Percentiles rank a stretch among this genome's conserved stretches.
Evolutionary conservation across 352 stramenopile genomes (phyloP).

Genomic region (Phytophthora boehmeriae): DNA sequence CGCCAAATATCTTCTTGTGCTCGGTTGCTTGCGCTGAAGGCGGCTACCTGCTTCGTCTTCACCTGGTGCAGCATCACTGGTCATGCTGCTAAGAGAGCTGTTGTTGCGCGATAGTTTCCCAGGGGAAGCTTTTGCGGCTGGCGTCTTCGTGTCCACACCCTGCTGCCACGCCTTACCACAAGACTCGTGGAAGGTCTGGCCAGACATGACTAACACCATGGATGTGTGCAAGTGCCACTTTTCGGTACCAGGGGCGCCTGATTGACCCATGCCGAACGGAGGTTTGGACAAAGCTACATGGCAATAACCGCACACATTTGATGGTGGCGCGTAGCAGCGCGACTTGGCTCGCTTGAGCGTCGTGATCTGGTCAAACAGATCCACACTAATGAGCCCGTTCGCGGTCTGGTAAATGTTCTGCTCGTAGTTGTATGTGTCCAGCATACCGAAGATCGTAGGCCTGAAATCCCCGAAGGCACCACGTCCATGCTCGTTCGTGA

Average conservation of each 20-base stretch:
- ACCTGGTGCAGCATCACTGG: constrained; percentile 27
- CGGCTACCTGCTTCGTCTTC: constrained; percentile 63
- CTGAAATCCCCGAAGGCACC: constrained; percentile 94
- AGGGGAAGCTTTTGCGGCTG: constrained; percentile 26
- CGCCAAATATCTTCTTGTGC: constrained; percentile 79
- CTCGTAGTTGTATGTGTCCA: constrained; percentile 94
- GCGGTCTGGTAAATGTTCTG: constrained; percentile 90
- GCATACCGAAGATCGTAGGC: constrained; percentile 93
- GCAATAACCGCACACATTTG: constrained; percentile 81
- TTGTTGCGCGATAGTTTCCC: constrained; percentile 46
- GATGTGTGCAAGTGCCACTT: constrained; percentile 88
- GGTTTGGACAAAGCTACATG: constrained; percentile 82
- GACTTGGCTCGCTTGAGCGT: constrained; percentile 79
- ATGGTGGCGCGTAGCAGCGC: constrained; percentile 73
- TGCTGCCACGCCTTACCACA: constrained; percentile 88
- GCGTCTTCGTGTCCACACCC: constrained; percentile 64
- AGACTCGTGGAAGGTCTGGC: constrained; percentile 86
- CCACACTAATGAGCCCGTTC: constrained; percentile 81
- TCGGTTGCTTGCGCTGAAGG: constrained; percentile 79
- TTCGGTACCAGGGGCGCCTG: constrained; percentile 61
- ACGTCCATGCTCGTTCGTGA: constrained; percentile 93
- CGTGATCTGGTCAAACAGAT: constrained; percentile 87
- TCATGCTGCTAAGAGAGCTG: constrained; percentile 48
- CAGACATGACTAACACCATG: constrained; percentile 80
- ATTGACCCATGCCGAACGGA: constrained; percentile 86